Conservation (phyloP, 345 rosid species). For the Citropsis articulata region DNA sequence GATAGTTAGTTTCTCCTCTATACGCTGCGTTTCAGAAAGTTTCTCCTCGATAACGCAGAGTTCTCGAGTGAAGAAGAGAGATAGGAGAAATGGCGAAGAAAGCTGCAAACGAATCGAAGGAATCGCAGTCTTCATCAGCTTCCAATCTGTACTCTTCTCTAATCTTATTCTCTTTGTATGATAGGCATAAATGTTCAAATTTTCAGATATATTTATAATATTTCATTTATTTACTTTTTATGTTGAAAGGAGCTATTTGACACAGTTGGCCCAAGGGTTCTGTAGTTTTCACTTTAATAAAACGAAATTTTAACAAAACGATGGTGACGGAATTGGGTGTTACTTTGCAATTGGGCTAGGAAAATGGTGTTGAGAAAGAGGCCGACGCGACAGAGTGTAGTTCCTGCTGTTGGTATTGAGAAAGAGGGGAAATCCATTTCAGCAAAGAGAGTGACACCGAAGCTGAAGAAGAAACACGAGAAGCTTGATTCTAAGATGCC, state of each 20-base stretch:
- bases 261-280: neutral
- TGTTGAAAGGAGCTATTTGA: neutral
- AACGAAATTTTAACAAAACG: neutral
- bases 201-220: neutral
- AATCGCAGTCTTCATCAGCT: conserved; percentile 2
- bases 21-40: neutral
- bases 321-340: neutral
- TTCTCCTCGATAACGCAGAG: neutral
- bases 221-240: neutral
- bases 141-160: neutral
- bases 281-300: neutral
- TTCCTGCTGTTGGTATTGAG: conserved; percentile 21
- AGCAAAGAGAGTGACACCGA: conserved; percentile 30
- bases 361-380: conserved; percentile 12
- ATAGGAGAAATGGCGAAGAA: conserved; percentile 11
- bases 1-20: neutral
- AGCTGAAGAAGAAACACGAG: conserved; percentile 33
- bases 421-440: conserved; percentile 4
- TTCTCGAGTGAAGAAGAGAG: neutral
- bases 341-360: conserved; percentile 3
- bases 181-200: too few relatives aligned
- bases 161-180: neutral
- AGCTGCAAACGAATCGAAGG: neutral
- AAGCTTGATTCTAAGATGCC: conserved; percentile 65
- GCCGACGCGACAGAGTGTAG: conserved; percentile 27